Evolutionary conservation across 306 rosid species (phyloP).

Genomic region (Quercus engelmannii): DNA sequence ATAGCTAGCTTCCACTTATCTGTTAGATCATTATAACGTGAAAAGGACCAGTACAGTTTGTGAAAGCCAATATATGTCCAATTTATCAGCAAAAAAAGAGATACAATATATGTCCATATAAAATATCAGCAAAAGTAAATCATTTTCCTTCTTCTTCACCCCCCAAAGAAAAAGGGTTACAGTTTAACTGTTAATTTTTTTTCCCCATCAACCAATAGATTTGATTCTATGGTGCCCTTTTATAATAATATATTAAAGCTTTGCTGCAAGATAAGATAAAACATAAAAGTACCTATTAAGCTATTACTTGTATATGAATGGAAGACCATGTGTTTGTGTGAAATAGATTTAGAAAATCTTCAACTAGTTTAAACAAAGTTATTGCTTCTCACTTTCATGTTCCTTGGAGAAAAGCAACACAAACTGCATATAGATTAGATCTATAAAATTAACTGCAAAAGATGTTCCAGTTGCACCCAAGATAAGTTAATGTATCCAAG

Average conservation of each 20-base stretch:
- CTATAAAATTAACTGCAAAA: neutral
- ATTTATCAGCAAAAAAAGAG: too few relatives aligned
- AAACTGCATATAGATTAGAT: neutral
- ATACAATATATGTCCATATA: constrained; percentile 2
- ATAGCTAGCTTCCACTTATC: constrained; percentile 27
- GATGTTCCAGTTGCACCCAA: neutral
- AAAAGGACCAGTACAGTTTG: constrained; percentile 8
- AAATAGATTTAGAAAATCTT: neutral
- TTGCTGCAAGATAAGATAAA: too few relatives aligned
- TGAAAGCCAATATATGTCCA: constrained; percentile 9
- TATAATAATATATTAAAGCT: too few relatives aligned
- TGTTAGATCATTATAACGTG: constrained; percentile 7
- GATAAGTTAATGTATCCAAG: neutral
- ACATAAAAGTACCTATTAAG: too few relatives aligned
- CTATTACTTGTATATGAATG: too few relatives aligned
- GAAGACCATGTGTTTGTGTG: too few relatives aligned
- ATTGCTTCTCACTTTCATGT: neutral
- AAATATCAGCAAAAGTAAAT: neutral
- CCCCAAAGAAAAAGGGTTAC: neutral
- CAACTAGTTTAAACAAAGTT: neutral
- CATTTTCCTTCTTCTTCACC: too few relatives aligned
- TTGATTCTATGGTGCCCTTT: neutral
- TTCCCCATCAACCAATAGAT: neutral
- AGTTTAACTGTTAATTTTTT: neutral
- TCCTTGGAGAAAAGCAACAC: neutral